These are phyloP conservation scores for Lumnitzera littorea DNA, from an alignment of 345 rosid genomes.

Conservation along the genomic window DNA sequence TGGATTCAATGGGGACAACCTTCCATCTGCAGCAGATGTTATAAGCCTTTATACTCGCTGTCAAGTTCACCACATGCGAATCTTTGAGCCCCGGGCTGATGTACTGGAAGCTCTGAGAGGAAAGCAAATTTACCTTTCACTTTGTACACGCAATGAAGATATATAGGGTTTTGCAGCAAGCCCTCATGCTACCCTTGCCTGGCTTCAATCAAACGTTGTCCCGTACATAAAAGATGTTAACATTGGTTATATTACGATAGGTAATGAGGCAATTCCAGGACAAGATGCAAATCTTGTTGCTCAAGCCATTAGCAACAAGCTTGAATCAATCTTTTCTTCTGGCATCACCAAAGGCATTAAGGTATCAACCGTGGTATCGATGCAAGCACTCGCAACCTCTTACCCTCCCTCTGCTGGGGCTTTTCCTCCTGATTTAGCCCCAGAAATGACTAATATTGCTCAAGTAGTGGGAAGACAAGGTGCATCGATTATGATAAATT, in stretches of 20 bases:
- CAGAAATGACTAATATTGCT: constrained; percentile 11
- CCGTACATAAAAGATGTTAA: constrained; percentile 17
- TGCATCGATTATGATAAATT: constrained; percentile 27
- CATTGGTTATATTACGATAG: constrained; percentile 20
- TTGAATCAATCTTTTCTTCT: constrained; percentile 7
- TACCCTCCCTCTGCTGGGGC: constrained; percentile 33
- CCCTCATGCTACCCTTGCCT: constrained; percentile 15
- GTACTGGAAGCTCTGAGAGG: constrained; percentile 27
- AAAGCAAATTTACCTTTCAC: constrained; percentile 9
- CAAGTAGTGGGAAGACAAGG: constrained; percentile 5
- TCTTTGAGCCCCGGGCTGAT: constrained; percentile 26
- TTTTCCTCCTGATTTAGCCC: constrained; percentile 10
- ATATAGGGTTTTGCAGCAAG: constrained; percentile 10
- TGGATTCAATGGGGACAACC: constrained; percentile 30
- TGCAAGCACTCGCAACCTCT: constrained; percentile 15
- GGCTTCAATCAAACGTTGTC: constrained; percentile 19
- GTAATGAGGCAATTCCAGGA: constrained; percentile 39
- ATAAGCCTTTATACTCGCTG: constrained; percentile 20
- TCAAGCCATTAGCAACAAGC: constrained; percentile 23
- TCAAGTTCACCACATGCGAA: constrained; percentile 13
- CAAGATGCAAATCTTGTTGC: not conserved
- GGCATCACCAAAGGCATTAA: constrained; percentile 9
- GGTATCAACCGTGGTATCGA: constrained; percentile 18
- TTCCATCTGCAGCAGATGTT: constrained; percentile 27
- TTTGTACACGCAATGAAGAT: constrained; percentile 28